These are phyloP conservation scores for Ceratobasidium theobromae DNA, from an alignment of 1,284 basidiomycete species.

Conservation along the genomic window DNA sequence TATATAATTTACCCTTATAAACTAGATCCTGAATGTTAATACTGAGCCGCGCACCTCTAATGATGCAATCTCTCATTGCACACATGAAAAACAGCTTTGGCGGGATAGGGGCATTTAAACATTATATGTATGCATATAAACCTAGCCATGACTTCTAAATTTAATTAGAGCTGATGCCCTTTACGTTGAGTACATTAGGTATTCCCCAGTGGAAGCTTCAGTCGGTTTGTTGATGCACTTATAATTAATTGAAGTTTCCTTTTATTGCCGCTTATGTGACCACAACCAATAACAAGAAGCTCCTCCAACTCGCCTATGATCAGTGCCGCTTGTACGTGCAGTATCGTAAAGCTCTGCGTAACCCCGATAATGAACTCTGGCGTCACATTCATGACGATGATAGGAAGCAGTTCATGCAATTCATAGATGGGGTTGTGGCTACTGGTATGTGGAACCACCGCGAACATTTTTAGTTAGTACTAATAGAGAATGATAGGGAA, in stretches of 20 bases:
- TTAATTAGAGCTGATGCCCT: not conserved
- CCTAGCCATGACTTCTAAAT: no score
- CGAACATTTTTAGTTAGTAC: not conserved
- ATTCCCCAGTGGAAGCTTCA: not conserved
- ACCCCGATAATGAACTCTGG: not conserved
- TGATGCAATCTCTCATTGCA: conserved; percentile 14
- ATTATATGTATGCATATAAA: no score
- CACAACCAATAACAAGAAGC: not conserved
- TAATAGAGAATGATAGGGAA: not conserved
- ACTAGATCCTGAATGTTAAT: not conserved
- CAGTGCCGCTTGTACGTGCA: conserved; percentile 1
- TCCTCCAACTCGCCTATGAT: not conserved
- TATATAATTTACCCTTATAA: no score
- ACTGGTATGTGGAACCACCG: not conserved
- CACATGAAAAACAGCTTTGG: no score
- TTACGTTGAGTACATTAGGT: not conserved
- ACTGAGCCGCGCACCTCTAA: conserved; percentile 1
- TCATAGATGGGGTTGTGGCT: conserved; percentile 2
- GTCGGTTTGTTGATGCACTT: not conserved
- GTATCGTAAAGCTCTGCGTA: not conserved
- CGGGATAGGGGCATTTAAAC: no score
- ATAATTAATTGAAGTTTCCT: not conserved
- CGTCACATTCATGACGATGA: conserved; percentile 1
- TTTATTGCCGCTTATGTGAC: conserved; percentile 8
- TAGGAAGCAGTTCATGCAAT: not conserved